phyloP scores from a whole-genome alignment of 208 protist genomes.

The Acanthamoeba lenticulata region DNA sequence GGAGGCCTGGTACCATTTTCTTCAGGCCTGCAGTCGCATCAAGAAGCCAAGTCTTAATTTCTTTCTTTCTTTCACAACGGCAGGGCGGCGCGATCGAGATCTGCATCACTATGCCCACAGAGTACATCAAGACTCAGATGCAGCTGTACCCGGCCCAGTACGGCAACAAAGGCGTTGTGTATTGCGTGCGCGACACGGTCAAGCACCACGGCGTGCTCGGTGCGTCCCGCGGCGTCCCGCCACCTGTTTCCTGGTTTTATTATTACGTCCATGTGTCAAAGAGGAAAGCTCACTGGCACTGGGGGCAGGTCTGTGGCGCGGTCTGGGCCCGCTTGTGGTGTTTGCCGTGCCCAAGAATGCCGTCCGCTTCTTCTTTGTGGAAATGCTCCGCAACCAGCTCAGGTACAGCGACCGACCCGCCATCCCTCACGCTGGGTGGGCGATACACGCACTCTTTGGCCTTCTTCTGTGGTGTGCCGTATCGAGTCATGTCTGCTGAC shows the following conservation, averaged over 20 bases:
- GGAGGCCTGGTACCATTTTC: background rate
- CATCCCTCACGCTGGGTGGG: background rate
- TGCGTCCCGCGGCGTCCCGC: background rate
- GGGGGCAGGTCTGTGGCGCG: background rate
- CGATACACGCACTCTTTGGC: too few relatives aligned
- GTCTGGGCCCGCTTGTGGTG: background rate
- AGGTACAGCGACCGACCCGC: background rate
- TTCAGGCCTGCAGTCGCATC: too few relatives aligned
- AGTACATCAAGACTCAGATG: constrained; percentile 80
- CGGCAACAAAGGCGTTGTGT: background rate
- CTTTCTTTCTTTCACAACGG: background rate
- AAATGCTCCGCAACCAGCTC: background rate
- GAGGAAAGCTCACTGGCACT: too few relatives aligned
- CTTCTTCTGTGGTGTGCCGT: background rate
- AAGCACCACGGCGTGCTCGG: background rate
- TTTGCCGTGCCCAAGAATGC: constrained; percentile 12
- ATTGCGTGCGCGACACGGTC: background rate
- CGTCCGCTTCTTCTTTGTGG: background rate
- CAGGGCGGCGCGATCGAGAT: constrained; percentile 71
- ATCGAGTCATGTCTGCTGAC: background rate
- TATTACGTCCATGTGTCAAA: too few relatives aligned
- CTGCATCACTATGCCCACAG: constrained; percentile 75
- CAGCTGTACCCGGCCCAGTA: constrained; percentile 71
- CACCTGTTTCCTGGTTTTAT: too few relatives aligned
- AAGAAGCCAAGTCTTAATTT: too few relatives aligned